Conservation (phyloP, 2,329 filamentous ascomycete genomes). For the Aphanocladium album region DNA sequence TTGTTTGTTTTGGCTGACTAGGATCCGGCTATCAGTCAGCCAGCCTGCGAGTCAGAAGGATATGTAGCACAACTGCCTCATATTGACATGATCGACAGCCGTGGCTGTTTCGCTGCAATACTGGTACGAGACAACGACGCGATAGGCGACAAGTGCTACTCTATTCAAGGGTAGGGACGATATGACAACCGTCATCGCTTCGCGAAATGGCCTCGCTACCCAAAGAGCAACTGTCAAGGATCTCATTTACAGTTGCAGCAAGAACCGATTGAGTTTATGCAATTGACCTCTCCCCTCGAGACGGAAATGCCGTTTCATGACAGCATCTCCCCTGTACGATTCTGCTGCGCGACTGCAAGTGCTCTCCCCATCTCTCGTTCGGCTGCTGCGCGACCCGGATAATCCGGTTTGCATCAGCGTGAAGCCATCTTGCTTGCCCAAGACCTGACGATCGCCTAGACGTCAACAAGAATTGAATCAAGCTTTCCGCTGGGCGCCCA, state of each 20-base stretch:
- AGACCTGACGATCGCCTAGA: slow-evolving; percentile 7
- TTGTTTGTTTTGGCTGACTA: slow-evolving; percentile 1
- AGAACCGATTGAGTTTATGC: background rate
- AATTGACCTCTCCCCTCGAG: background rate
- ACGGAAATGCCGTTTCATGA: background rate
- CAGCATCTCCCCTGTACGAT: background rate
- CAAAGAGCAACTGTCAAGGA: too few relatives aligned
- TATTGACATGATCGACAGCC: slow-evolving; percentile 8
- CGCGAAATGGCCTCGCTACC: too few relatives aligned
- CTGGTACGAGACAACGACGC: background rate
- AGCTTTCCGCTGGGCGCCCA: slow-evolving; percentile 18
- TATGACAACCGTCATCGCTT: background rate
- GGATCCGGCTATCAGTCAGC: background rate
- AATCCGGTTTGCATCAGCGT: background rate
- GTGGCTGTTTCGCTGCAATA: slow-evolving; percentile 10
- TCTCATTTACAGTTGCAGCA: background rate
- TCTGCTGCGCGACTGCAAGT: background rate
- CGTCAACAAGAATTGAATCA: slow-evolving; percentile 14
- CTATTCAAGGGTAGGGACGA: background rate
- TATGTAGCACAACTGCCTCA: slow-evolving; percentile 10
- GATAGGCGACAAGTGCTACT: background rate
- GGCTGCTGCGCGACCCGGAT: background rate
- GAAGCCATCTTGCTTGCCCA: background rate
- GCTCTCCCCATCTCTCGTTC: background rate
- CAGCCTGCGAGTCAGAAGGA: slow-evolving; percentile 5